Conservation (phyloP, 1,284 basidiomycete species). For the Psilocybe mexicana region DNA sequence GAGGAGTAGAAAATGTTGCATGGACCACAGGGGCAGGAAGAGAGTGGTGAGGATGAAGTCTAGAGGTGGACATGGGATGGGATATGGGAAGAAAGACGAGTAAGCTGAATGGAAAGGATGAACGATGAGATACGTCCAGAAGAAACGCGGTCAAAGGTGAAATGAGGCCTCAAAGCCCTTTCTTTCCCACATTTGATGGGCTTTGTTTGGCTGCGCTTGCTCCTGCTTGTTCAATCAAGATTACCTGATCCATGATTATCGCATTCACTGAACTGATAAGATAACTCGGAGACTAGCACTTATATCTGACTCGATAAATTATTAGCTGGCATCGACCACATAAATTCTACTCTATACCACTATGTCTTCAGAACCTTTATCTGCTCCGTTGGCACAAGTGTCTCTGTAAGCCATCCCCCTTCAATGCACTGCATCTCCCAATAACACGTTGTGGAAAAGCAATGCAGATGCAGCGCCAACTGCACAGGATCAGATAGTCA, state of each 20-base stretch:
- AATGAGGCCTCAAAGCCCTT: constrained; percentile 31
- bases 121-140: constrained; percentile 20
- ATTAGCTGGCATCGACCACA: constrained; percentile 1
- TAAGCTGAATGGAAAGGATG: constrained; percentile 11
- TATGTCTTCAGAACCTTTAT: constrained; percentile 16
- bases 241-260: constrained; percentile 21
- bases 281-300: constrained; percentile 4
- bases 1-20: constrained; percentile 64
- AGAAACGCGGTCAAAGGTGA: constrained; percentile 25
- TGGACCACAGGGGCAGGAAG: constrained; percentile 73
- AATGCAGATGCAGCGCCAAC: constrained; percentile 7
- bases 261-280: constrained; percentile 17
- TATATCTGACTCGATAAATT: constrained; percentile 5
- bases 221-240: constrained; percentile 16
- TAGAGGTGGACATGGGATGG: constrained; percentile 43
- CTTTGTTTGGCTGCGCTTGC: constrained; percentile 22
- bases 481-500: constrained; percentile 80
- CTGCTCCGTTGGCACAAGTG: constrained; percentile 11
- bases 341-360: neutral
- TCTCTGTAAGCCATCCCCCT: constrained; percentile 15
- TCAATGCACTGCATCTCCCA: neutral
- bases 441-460: constrained; percentile 9
- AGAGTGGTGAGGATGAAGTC: constrained; percentile 54
- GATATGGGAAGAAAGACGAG: constrained; percentile 4
- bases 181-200: constrained; percentile 33